Base-by-base conservation (phyloP, 257 asterid species). In the Nicotiana sylvestris region DNA sequence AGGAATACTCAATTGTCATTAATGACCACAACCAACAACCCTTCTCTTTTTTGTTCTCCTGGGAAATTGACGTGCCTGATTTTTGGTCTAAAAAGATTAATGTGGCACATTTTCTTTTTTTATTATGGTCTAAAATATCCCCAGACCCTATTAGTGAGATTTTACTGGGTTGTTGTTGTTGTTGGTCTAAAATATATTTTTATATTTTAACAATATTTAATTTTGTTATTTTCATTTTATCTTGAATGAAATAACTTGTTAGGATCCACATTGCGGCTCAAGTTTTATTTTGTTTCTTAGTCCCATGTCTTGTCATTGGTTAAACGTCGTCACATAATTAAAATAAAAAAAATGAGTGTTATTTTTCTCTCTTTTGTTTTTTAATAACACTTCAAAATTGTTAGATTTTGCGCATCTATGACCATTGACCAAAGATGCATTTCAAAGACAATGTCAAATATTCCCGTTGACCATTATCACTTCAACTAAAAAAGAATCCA, bases 11-110 rank as follows among this genome's bases (percentile, higher is more conserved):
- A 11, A 74, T 74, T 13, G 43, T 6, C 17, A 76, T 76, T 51
- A 76, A 76, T 76, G 80, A 51, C 30, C 80, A 76, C 80, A 76
- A 76, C 80, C 9, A 76, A 76, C 80, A 30, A 29, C 70, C 29
- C 16, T 13, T 13, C 30, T 32, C 8, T 33, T 49, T 70, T 43
- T 43, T 21, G 15, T 74, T 49, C 46, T 76, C 65, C 17, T 51
- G 18, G 65, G 80, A 76, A 76, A 76, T 76, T 51, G 80, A 53
- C 80, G 51, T 66, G 27, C 51, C 76, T 2, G 6, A 33, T 32
- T 9, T 43, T 8, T 9, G 3, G 51, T 43, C 12, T 43, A 43
- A 43, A 43, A 43, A 2, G 51, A 43, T 43, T 43, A 43, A 43
- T 9, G 51, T 9, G 12, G 3, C 51, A 43, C 11, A 9, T 43